phyloP scores from a whole-genome alignment of 192 early-diverging fungal genomes.

The Backusella psychrophila region DNA sequence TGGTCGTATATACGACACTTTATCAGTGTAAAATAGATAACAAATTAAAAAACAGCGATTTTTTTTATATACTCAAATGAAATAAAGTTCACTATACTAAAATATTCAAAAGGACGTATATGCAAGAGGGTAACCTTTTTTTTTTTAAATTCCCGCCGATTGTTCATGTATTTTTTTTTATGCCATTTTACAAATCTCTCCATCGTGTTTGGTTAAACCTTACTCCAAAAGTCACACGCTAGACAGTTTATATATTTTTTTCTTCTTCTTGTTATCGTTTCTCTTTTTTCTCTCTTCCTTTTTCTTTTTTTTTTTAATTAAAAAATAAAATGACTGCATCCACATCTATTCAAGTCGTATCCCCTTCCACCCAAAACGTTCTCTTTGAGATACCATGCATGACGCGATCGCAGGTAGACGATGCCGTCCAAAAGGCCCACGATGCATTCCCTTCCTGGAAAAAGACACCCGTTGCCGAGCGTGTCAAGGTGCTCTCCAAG shows the following conservation, averaged over 20 bases:
- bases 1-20: too few relatives aligned
- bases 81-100: too few relatives aligned
- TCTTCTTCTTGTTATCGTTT: not conserved
- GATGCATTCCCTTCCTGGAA: constrained; percentile 56
- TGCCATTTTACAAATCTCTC: not conserved
- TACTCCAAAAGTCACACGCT: not conserved
- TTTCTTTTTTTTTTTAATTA: not conserved
- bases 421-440: constrained; percentile 39
- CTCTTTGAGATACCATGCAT: constrained; percentile 21
- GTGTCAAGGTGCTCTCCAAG: constrained; percentile 46
- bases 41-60: too few relatives aligned
- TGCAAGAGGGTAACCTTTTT: too few relatives aligned
- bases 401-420: constrained; percentile 31
- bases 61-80: too few relatives aligned
- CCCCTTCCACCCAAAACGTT: constrained; percentile 24
- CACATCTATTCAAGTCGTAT: constrained; percentile 25
- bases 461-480: constrained; percentile 45
- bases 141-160: too few relatives aligned
- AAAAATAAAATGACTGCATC: not conserved
- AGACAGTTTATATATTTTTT: not conserved
- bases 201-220: not conserved
- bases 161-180: not conserved
- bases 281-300: not conserved
- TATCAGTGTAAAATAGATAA: too few relatives aligned
- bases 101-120: too few relatives aligned